Base-by-base conservation (phyloP, 495 filamentous ascomycete species). In the Amorphotheca resinae region DNA sequence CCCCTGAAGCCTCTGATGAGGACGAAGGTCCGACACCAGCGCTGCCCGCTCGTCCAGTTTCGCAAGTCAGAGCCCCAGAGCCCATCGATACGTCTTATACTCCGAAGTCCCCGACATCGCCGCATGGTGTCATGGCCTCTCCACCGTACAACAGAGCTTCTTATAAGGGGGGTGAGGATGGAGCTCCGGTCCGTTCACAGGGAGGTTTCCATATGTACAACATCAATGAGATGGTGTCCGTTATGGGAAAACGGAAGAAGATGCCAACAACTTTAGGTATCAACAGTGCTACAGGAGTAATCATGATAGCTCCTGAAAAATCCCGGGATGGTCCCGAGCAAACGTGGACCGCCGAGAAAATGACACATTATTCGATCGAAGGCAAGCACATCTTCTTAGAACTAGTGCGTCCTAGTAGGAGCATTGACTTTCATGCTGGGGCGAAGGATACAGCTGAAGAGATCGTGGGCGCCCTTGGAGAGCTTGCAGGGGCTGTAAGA, bases 311-410 rank as follows among this genome's bases (percentile, higher is more conserved):
- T 0, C 87, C 93, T 0, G 91, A 95, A 58, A 84, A 80, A 44
- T 61, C 71, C 9, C 60, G 69, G 26, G 86, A 93, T 55, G 87
- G 84, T 7, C 78, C 79, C 7, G 79, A 81, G 46, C 79, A 93
- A 54, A 89, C 93, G 58, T 99, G 91, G 91, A 80, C 79, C 0
- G 87, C 87, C 0, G 86, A 95, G 23, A 89, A 85, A 58, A 77
- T 99, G 60, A 84, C 78, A 12, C 82, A 93, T 59, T 96, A 99
- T 64, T 93, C 86, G 9, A 84, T 93, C 34, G 91, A 99, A 67
- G 89, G 88, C 12, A 99, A 99, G 58, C 91, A 96, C 60, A 83
- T 99, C 12, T 99, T 99, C 56, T 65, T 99, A 47, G 91, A 96
- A 57, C 69, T 96, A 25, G 79, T 95, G 31, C 67, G 81, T 25